These are phyloP conservation scores for Lobosporangium transversale DNA, from an alignment of 192 early-diverging fungal species.

Conservation along the genomic window DNA sequence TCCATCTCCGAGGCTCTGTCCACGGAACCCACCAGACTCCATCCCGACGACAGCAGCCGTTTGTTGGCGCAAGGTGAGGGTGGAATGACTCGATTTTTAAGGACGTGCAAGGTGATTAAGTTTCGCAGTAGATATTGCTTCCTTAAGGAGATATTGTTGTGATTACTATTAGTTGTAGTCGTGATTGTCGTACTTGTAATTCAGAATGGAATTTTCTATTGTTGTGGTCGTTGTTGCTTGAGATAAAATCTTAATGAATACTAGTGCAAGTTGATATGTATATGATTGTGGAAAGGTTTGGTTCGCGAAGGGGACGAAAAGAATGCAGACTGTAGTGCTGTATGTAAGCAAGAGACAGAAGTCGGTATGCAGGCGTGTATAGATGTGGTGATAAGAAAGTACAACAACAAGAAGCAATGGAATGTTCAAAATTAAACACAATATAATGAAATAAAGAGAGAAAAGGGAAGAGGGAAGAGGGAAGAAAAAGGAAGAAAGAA, in stretches of 20 bases:
- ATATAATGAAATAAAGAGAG: background rate
- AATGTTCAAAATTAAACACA: background rate
- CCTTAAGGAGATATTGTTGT: background rate
- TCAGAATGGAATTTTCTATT: background rate
- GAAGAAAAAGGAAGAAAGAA: slow-evolving; percentile 1
- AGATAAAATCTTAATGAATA: background rate
- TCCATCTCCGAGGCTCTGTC: background rate
- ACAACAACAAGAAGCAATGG: background rate
- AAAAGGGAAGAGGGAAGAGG: background rate
- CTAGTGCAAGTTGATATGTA: too few relatives aligned
- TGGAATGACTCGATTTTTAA: background rate
- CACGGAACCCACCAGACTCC: slow-evolving; percentile 27
- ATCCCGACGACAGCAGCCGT: slow-evolving; percentile 20
- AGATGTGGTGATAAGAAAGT: too few relatives aligned
- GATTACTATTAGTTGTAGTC: background rate
- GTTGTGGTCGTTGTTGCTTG: slow-evolving; percentile 1
- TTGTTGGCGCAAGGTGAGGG: slow-evolving; percentile 9
- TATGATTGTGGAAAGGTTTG: background rate
- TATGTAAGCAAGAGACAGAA: background rate
- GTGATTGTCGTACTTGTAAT: background rate
- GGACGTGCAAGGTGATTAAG: too few relatives aligned
- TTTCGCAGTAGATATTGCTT: too few relatives aligned
- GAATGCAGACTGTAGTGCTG: background rate
- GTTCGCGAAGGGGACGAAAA: background rate
- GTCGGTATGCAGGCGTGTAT: slow-evolving; percentile 6